These are phyloP conservation scores for Colletotrichum melonis DNA, from an alignment of 2,329 filamentous ascomycete species.

Conservation along the genomic window DNA sequence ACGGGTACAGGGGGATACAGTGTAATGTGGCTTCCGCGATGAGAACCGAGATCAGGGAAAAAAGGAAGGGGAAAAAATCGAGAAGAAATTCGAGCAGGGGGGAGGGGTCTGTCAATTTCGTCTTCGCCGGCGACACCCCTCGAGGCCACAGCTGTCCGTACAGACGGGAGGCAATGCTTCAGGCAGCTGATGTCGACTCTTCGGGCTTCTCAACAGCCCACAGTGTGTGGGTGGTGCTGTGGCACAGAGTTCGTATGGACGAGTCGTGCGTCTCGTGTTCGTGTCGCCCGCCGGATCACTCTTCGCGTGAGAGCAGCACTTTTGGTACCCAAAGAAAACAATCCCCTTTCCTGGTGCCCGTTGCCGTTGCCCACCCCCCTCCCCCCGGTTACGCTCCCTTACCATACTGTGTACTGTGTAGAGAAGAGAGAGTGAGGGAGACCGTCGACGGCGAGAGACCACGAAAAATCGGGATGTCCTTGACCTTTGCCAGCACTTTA, in stretches of 20 bases:
- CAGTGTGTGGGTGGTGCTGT: conserved; percentile 16
- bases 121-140: conserved; percentile 3
- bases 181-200: background rate
- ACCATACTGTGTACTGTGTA: background rate
- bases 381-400: conserved; percentile 9
- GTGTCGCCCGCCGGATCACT: conserved; percentile 23
- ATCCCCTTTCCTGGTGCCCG: conserved; percentile 34
- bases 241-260: conserved; percentile 36
- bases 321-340: conserved; percentile 35
- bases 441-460: background rate
- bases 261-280: conserved; percentile 15
- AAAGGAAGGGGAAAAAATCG: conserved; percentile 21
- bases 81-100: conserved; percentile 25
- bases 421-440: conserved; percentile 5
- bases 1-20: conserved; percentile 8
- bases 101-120: conserved; percentile 17
- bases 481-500: conserved; percentile 2
- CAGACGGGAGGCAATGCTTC: background rate
- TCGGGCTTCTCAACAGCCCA: background rate
- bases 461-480: background rate
- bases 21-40: background rate
- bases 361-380: conserved; percentile 14
- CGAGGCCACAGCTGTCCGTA: background rate
- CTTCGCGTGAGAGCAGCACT: background rate
- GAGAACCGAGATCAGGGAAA: conserved; percentile 10